Evolutionary conservation across 2,329 filamentous ascomycete species (phyloP), one percentile per base, ranked within the genome.

Genomic region (Coleophoma cylindrospora): DNA sequence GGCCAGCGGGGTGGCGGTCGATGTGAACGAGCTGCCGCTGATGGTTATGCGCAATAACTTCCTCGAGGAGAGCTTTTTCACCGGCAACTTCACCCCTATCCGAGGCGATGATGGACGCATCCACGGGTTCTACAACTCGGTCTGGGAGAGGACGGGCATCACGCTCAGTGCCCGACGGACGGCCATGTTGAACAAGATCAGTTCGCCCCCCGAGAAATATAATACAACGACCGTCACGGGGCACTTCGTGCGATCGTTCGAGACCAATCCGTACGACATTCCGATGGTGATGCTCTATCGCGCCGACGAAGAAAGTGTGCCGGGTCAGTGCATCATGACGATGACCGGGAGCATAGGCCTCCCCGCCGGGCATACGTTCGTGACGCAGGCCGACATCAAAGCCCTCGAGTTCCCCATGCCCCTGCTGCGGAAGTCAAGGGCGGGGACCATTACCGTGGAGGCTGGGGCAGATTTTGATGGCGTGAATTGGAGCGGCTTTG

Each of bases 271-370:
- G 9, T 38, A 50, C 11, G 62, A 64, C 34, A 57, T 64, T 11
- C 51, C 60, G 11, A 58, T 64, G 57, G 59, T 60, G 2, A 17
- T 64, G 3, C 34, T 64, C 3, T 64, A 61, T 33, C 57, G 57
- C 37, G 40, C 52, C 11, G 62, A 63, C 40, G 58, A 62, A 27
- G 54, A 61, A 13, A 49, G 47, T 12, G 3, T 44, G 10, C 47
- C 54, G 19, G 57, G 47, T 12, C 43, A 45, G 10, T 40, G 15
- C 12, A 21, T 49, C 2, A 32, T 59, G 8, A 7, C 50, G 10
- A 50, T 61, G 4, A 48, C 51, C 21, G 57, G 56, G 11, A 49
- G 50, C 6, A 56, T 62, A 48, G 62, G 61, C 2, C 49, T 64
- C 3, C 60, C 60, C 5, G 9, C 27, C 9, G 27, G 27, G 7